Conservation (phyloP, 2,329 filamentous ascomycete genomes). For the Clonostachys chloroleuca region DNA sequence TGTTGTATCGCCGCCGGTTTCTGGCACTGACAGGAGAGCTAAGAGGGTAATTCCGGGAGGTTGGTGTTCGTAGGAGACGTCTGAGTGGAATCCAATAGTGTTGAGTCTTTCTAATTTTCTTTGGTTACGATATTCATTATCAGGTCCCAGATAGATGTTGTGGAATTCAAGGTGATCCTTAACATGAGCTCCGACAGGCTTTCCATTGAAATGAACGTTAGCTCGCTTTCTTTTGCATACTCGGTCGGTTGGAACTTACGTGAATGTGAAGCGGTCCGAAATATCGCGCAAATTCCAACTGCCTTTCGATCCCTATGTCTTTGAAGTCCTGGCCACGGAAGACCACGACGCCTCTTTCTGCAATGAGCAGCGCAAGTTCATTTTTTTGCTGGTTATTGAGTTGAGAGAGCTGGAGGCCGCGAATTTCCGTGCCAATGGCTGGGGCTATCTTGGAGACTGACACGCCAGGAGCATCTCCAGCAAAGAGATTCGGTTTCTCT, state of each 20-base stretch:
- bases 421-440: slow-evolving; percentile 58
- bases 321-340: slow-evolving; percentile 37
- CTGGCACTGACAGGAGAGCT: slow-evolving; percentile 64
- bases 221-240: slow-evolving; percentile 62
- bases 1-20: slow-evolving; percentile 68
- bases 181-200: slow-evolving; percentile 51
- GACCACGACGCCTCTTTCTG: slow-evolving; percentile 30
- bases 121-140: slow-evolving; percentile 57
- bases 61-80: slow-evolving; percentile 67
- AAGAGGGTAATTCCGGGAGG: slow-evolving; percentile 68
- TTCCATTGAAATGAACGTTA: slow-evolving; percentile 65
- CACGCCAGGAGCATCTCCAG: background rate
- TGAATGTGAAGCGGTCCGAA: slow-evolving; percentile 66
- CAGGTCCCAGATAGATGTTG: slow-evolving; percentile 39
- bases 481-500: slow-evolving; percentile 15
- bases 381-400: slow-evolving; percentile 55
- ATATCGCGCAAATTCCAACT: slow-evolving; percentile 57
- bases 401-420: slow-evolving; percentile 58
- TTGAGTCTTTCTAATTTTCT: slow-evolving; percentile 43
- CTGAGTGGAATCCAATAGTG: slow-evolving; percentile 64
- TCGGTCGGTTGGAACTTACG: slow-evolving; percentile 61
- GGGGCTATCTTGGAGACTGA: background rate
- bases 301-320: slow-evolving; percentile 49
- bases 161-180: slow-evolving; percentile 36
- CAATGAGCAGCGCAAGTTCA: slow-evolving; percentile 51